These are phyloP conservation scores for Tylopilus rubrobrunneus DNA, from an alignment of 768 basidiomycete genomes.

Conservation along the genomic window DNA sequence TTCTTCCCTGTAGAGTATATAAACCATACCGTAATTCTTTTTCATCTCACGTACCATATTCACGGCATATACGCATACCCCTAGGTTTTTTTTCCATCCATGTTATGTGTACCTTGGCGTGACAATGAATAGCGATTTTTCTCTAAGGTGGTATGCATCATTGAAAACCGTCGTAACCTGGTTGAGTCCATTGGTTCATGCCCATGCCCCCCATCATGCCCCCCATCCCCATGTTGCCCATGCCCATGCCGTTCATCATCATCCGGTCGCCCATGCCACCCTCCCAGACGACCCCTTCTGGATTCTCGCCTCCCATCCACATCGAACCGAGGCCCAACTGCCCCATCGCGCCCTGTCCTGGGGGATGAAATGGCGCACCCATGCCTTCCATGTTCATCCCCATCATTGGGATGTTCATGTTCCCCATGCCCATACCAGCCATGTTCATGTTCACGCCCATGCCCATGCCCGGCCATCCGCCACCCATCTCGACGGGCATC, in stretches of 20 bases:
- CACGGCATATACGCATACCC: conserved; percentile 27
- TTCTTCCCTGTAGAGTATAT: conserved; percentile 43
- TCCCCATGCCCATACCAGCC: conserved; percentile 37
- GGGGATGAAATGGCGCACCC: conserved; percentile 22
- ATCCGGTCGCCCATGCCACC: conserved; percentile 41
- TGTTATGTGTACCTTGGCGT: conserved; percentile 5
- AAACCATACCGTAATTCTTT: conserved; percentile 30
- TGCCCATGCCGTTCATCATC: conserved; percentile 37
- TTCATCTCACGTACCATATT: conserved; percentile 20
- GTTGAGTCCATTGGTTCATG: conserved; percentile 38
- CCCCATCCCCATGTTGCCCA: conserved; percentile 34
- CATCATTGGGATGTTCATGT: conserved; percentile 39
- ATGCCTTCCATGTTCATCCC: conserved; percentile 38
- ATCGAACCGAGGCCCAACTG: conserved; percentile 25
- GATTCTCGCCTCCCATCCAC: conserved; percentile 34
- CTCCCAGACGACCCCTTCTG: conserved; percentile 36
- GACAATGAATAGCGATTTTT: neutral
- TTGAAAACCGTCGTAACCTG: conserved; percentile 32
- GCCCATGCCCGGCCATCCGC: conserved; percentile 34
- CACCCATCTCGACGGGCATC: conserved; percentile 33
- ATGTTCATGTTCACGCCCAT: conserved; percentile 38
- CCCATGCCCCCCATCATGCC: conserved; percentile 34
- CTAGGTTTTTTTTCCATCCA: conserved; percentile 10
- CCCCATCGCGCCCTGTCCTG: conserved; percentile 18
- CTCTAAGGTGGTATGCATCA: conserved; percentile 5